phyloP scores from a whole-genome alignment of 164 flowering plant species.

The Magnolia sinica region DNA sequence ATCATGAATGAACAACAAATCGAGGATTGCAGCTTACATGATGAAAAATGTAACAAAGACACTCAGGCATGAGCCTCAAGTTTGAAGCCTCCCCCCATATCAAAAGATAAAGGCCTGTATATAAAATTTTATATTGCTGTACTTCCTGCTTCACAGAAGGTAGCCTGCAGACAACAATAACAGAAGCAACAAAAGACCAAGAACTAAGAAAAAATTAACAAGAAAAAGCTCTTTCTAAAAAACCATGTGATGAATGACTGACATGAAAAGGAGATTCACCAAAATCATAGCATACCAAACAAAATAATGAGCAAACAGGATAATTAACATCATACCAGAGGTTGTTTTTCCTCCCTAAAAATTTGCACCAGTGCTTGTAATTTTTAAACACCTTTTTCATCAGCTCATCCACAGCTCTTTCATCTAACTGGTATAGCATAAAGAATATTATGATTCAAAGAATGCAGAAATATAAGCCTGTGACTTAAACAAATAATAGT shows the following conservation, averaged over 20 bases:
- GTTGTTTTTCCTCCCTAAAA: conserved; percentile 63
- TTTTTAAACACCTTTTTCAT: conserved; percentile 83
- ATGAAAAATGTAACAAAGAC: conserved; percentile 92
- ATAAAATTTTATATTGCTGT: conserved; percentile 76
- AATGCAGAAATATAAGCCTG: not conserved
- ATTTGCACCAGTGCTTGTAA: conserved; percentile 91
- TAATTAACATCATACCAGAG: conserved; percentile 48
- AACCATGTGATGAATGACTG: not conserved
- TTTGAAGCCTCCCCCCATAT: conserved; percentile 99
- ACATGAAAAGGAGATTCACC: not conserved
- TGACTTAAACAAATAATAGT: not conserved
- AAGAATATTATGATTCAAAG: not conserved
- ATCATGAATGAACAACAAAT: conserved; percentile 3
- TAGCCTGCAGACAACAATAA: conserved; percentile 45
- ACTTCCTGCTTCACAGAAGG: conserved; percentile 70
- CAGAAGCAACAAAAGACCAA: not conserved
- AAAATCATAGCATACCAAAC: not conserved
- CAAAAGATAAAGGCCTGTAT: conserved; percentile 80
- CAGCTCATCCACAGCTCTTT: conserved; percentile 62
- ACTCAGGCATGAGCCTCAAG: conserved; percentile 94
- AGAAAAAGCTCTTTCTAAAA: not conserved
- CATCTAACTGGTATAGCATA: conserved; percentile 50
- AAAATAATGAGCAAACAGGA: conserved; percentile 2
- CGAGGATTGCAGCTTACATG: conserved; percentile 54
- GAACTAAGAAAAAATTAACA: not conserved